phyloP scores from a whole-genome alignment of 495 filamentous ascomycete genomes.

The Parathielavia appendiculata region DNA sequence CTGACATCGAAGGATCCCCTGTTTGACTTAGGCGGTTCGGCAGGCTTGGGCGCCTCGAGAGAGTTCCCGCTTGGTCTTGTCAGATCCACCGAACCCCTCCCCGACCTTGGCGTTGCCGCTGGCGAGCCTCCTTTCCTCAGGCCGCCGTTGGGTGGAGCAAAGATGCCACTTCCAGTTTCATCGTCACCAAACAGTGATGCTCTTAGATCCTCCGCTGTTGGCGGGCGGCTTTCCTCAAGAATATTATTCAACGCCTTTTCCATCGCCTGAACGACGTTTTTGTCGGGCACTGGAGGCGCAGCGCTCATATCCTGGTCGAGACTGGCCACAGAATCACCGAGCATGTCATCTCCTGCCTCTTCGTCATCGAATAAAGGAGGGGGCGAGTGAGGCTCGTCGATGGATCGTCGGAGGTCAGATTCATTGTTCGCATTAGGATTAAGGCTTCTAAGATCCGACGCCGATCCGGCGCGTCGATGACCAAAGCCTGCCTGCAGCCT shows the following conservation, averaged over 20 bases:
- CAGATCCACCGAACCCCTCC: constrained; percentile 55
- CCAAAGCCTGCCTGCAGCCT: constrained; percentile 28
- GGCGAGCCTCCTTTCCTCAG: constrained; percentile 29
- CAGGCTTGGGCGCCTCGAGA: background rate
- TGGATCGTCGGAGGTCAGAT: constrained; percentile 41
- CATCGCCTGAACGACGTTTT: constrained; percentile 79
- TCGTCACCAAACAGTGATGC: constrained; percentile 51
- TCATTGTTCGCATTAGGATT: constrained; percentile 30
- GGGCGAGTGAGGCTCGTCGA: constrained; percentile 41
- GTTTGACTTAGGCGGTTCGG: constrained; percentile 24
- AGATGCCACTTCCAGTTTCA: constrained; percentile 44
- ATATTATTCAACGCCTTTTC: constrained; percentile 93
- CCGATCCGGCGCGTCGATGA: constrained; percentile 41
- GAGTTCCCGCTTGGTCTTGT: constrained; percentile 4
- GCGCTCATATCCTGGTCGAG: constrained; percentile 43
- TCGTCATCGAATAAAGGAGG: constrained; percentile 52
- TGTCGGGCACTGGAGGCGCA: constrained; percentile 43
- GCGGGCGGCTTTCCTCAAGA: constrained; percentile 62
- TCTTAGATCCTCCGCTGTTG: constrained; percentile 59
- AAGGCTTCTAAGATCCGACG: constrained; percentile 38
- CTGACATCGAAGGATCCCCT: constrained; percentile 53
- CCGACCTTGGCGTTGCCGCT: constrained; percentile 20
- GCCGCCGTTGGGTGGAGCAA: constrained; percentile 43
- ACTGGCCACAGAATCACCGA: constrained; percentile 50
- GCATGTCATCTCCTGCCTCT: constrained; percentile 47